phyloP scores from a whole-genome alignment of 495 filamentous ascomycete species.

The Hypomontagnella monticulosa region DNA sequence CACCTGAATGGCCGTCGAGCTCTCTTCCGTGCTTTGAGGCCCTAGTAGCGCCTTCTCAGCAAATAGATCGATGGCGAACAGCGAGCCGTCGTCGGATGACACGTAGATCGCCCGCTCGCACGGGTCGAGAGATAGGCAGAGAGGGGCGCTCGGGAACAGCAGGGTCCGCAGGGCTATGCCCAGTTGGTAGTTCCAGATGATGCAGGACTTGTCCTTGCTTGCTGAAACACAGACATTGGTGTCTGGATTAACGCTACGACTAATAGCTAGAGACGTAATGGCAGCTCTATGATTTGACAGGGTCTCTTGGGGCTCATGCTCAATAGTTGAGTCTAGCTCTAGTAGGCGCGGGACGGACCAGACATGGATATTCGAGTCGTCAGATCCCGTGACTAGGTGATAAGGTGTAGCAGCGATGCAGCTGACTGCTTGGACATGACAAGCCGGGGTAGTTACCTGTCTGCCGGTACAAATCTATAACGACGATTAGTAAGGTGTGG shows the following conservation, averaged over 20 bases:
- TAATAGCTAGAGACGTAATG: conserved; percentile 74
- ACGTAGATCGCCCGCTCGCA: conserved; percentile 83
- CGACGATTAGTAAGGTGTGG: conserved; percentile 21
- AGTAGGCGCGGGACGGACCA: conserved; percentile 84
- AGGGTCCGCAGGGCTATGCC: conserved; percentile 80
- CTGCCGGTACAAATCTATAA: conserved; percentile 81
- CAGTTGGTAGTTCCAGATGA: conserved; percentile 88
- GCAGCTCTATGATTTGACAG: conserved; percentile 83
- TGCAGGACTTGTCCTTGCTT: conserved; percentile 81
- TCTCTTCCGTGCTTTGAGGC: conserved; percentile 60
- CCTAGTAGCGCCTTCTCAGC: conserved; percentile 66
- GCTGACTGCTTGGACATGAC: conserved; percentile 87
- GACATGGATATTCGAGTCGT: conserved; percentile 87
- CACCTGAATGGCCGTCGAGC: conserved; percentile 62
- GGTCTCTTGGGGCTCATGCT: conserved; percentile 68
- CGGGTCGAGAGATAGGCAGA: conserved; percentile 81
- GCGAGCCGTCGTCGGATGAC: conserved; percentile 82
- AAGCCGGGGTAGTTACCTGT: conserved; percentile 84
- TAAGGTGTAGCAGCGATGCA: conserved; percentile 76
- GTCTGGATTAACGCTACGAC: conserved; percentile 68
- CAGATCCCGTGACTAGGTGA: conserved; percentile 86
- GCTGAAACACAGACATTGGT: conserved; percentile 81
- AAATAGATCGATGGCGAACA: conserved; percentile 84
- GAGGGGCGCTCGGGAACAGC: conserved; percentile 75
- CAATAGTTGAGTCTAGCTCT: conserved; percentile 60